Conservation (phyloP, 2,329 filamentous ascomycete genomes). For the Cercospora sp. region DNA sequence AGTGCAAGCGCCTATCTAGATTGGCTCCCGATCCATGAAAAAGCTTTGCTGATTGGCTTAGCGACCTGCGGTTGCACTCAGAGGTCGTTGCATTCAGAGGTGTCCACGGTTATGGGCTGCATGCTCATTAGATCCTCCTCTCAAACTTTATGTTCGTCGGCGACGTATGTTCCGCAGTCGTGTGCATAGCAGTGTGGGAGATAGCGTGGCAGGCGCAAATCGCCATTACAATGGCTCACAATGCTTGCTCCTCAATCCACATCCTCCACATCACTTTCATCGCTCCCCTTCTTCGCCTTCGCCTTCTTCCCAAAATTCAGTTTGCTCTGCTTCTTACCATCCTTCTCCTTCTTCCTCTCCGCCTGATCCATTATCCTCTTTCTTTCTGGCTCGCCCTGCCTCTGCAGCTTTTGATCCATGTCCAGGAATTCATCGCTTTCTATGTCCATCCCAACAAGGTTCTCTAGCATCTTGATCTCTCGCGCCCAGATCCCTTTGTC, state of each 20-base stretch:
- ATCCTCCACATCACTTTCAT: not conserved
- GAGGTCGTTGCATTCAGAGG: too few relatives aligned
- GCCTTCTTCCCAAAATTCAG: constrained; percentile 39
- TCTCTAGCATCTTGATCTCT: constrained; percentile 93
- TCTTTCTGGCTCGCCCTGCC: constrained; percentile 69
- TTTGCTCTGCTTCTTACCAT: constrained; percentile 48
- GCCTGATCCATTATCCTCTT: constrained; percentile 76
- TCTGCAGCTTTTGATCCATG: constrained; percentile 66
- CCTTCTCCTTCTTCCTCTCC: constrained; percentile 69
- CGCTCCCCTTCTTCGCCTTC: constrained; percentile 31
- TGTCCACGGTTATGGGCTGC: not conserved
- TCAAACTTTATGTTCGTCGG: not conserved
- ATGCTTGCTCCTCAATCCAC: not conserved
- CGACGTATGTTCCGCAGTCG: not conserved
- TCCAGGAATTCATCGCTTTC: constrained; percentile 70
- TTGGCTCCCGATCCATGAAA: too few relatives aligned
- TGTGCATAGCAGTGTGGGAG: not conserved
- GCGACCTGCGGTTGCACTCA: too few relatives aligned
- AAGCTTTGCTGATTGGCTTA: too few relatives aligned
- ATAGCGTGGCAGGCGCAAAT: not conserved
- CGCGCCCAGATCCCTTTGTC: constrained; percentile 84
- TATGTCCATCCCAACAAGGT: constrained; percentile 78
- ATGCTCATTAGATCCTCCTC: not conserved
- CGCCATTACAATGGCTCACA: not conserved
- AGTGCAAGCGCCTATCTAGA: too few relatives aligned